phyloP scores from a whole-genome alignment of 257 asterid genomes.

The Verbascum thapsus region DNA sequence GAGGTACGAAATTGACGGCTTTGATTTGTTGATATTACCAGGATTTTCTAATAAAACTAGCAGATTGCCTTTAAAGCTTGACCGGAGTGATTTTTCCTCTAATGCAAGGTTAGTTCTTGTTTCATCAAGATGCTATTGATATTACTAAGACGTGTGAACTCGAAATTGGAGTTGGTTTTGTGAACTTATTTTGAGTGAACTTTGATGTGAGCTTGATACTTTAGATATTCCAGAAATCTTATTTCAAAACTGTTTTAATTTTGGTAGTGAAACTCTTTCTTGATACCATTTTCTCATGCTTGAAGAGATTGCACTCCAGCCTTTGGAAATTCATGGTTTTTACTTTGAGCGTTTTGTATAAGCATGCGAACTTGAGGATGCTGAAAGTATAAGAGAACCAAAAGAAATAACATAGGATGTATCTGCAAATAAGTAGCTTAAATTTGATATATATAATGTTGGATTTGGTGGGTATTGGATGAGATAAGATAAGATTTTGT shows the following conservation, averaged over 20 bases:
- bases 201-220: constrained; percentile 18
- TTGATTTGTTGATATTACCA: constrained; percentile 37
- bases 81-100: constrained; percentile 38
- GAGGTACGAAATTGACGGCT: constrained; percentile 21
- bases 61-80: constrained; percentile 48
- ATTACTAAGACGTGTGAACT: constrained; percentile 9
- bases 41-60: constrained; percentile 59
- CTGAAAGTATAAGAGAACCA: not conserved
- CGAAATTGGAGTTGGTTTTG: constrained; percentile 3
- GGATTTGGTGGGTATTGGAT: not conserved
- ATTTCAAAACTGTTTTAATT: not conserved
- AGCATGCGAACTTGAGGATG: constrained; percentile 9
- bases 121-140: constrained; percentile 20
- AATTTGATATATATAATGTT: not conserved
- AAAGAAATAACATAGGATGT: not conserved
- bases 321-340: not conserved
- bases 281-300: constrained; percentile 1
- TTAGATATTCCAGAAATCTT: too few species aligned
- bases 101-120: constrained; percentile 53
- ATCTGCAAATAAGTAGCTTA: not conserved
- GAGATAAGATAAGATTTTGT: too few species aligned
- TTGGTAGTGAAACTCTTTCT: constrained; percentile 11
- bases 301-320: constrained; percentile 9
- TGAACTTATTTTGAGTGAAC: constrained; percentile 5
- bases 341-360: not conserved